These are phyloP conservation scores for Colletotrichum cuscutae DNA, from an alignment of 2,329 filamentous ascomycete species.

Conservation along the genomic window DNA sequence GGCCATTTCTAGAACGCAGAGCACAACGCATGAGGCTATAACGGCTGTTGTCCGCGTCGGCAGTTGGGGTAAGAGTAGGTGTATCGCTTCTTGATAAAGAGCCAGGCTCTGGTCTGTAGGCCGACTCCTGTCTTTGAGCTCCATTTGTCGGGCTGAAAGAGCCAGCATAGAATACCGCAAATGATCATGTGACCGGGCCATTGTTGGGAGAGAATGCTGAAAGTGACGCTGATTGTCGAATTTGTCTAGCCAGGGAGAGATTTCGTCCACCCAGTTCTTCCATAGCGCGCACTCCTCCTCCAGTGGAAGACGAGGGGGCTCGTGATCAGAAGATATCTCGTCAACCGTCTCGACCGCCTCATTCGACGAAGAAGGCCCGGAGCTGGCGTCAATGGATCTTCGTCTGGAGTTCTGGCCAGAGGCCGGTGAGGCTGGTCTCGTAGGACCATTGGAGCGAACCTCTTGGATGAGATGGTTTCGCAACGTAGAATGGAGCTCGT, in stretches of 20 bases:
- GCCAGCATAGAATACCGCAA: conserved; percentile 64
- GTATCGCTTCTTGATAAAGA: conserved; percentile 65
- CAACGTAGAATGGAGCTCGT: conserved; percentile 56
- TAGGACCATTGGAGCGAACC: conserved; percentile 51
- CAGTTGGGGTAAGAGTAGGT: conserved; percentile 49
- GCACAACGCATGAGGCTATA: conserved; percentile 50
- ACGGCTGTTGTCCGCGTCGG: conserved; percentile 44
- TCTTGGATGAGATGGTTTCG: conserved; percentile 57
- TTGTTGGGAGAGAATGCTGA: conserved; percentile 59
- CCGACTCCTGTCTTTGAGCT: conserved; percentile 54
- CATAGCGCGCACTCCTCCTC: conserved; percentile 48
- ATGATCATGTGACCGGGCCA: conserved; percentile 59
- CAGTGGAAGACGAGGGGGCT: conserved; percentile 34
- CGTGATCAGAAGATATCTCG: conserved; percentile 30
- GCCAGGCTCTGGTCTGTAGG: conserved; percentile 62
- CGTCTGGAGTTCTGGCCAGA: conserved; percentile 10
- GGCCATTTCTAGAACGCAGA: conserved; percentile 55
- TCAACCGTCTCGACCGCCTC: conserved; percentile 1
- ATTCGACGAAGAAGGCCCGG: conserved; percentile 5
- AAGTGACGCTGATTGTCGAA: conserved; percentile 65
- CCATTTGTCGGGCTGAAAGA: conserved; percentile 64
- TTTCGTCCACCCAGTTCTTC: conserved; percentile 54
- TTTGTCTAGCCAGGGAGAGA: conserved; percentile 64
- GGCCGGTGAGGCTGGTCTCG: conserved; percentile 34
- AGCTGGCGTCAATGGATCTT: conserved; percentile 10